These are phyloP conservation scores for Amylocystis lapponica DNA, from an alignment of 768 basidiomycete genomes.

Conservation along the genomic window DNA sequence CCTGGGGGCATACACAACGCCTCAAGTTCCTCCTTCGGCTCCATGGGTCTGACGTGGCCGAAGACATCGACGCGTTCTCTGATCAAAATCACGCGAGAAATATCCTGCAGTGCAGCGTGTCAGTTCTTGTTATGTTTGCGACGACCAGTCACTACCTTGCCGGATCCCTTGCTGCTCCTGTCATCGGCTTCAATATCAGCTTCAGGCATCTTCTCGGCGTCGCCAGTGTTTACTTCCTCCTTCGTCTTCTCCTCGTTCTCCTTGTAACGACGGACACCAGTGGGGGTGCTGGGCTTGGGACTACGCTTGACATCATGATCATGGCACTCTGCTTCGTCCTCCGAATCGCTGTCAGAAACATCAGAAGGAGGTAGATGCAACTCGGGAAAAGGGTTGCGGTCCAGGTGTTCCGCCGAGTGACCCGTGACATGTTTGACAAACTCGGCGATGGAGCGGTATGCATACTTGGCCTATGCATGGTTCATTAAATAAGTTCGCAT, in stretches of 20 bases:
- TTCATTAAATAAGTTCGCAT: background rate
- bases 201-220: constrained; percentile 13
- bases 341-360: constrained; percentile 17
- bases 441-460: constrained; percentile 51
- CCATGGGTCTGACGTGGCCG: constrained; percentile 59
- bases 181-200: background rate
- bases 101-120: too few relatives aligned
- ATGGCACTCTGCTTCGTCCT: constrained; percentile 4
- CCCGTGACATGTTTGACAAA: constrained; percentile 51
- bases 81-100: constrained; percentile 43
- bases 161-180: too few relatives aligned
- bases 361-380: constrained; percentile 26
- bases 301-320: background rate
- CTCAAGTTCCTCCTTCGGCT: constrained; percentile 46
- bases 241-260: constrained; percentile 24
- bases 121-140: too few relatives aligned
- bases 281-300: background rate
- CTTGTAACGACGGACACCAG: constrained; percentile 25
- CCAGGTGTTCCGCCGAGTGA: constrained; percentile 30
- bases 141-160: background rate
- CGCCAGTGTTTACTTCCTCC: constrained; percentile 22
- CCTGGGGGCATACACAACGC: constrained; percentile 46
- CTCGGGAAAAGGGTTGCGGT: constrained; percentile 44
- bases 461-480: constrained; percentile 45
- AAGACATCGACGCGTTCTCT: constrained; percentile 67